Conservation (phyloP, 495 filamentous ascomycete genomes). For the Penicillium desertorum region DNA sequence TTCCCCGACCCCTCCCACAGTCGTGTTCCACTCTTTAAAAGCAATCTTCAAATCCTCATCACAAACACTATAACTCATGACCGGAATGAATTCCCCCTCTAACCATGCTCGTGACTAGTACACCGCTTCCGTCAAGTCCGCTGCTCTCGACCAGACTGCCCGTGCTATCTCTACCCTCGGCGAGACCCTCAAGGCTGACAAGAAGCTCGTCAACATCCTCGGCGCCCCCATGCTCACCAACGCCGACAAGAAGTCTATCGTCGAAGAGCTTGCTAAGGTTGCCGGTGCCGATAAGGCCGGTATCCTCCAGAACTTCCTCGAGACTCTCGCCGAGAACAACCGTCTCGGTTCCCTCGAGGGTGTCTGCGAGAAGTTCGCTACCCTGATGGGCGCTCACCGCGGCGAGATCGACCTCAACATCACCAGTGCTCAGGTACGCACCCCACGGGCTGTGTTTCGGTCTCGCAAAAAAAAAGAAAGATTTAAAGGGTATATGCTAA, state of each 20-base stretch:
- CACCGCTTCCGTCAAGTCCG: constrained; percentile 87
- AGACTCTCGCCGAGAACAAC: constrained; percentile 92
- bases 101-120: constrained; percentile 57
- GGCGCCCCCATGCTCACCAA: constrained; percentile 72
- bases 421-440: constrained; percentile 80
- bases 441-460: neutral
- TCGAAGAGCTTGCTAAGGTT: constrained; percentile 80
- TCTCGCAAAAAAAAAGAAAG: neutral
- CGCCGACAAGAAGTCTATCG: constrained; percentile 78
- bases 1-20: constrained; percentile 20
- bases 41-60: constrained; percentile 13
- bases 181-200: constrained; percentile 72
- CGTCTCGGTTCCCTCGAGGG: constrained; percentile 76
- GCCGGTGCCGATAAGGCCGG: constrained; percentile 68
- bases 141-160: constrained; percentile 76
- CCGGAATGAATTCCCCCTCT: neutral
- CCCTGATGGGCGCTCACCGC: constrained; percentile 81
- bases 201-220: constrained; percentile 74
- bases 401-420: constrained; percentile 92
- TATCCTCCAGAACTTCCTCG: constrained; percentile 90
- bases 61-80: neutral
- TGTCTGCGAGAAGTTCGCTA: constrained; percentile 82
- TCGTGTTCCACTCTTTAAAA: constrained; percentile 17
- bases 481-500: constrained; percentile 3
- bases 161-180: constrained; percentile 70